These are phyloP conservation scores for Lizanozyma gosingica DNA, from an alignment of 1,139 yeast genomes.

Conservation along the genomic window DNA sequence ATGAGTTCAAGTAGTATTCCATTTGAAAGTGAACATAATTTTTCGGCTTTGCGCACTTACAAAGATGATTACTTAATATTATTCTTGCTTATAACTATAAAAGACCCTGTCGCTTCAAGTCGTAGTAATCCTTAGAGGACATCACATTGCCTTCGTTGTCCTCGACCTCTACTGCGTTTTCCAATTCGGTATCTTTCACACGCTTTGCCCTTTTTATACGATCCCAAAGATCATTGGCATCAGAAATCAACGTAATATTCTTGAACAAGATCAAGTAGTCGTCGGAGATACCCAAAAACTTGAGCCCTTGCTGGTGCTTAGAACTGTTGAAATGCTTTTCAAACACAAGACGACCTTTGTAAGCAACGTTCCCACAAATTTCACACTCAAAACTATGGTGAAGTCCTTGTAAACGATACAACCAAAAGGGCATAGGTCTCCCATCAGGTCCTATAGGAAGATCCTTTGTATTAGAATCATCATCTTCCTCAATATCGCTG, in stretches of 20 bases:
- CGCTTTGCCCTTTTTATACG: conserved; percentile 32
- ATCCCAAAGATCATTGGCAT: conserved; percentile 55
- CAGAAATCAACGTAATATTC: conserved; percentile 59
- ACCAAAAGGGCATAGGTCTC: conserved; percentile 87
- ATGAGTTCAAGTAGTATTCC: no score
- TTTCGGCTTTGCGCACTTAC: no score
- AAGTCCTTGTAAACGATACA: conserved; percentile 81
- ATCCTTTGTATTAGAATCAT: conserved; percentile 36
- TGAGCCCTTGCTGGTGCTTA: conserved; percentile 67
- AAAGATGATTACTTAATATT: no score
- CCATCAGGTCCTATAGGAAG: conserved; percentile 86
- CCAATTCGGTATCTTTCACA: conserved; percentile 33
- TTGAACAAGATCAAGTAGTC: conserved; percentile 38
- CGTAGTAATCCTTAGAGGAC: conserved; percentile 74
- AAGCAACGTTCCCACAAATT: conserved; percentile 70
- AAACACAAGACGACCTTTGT: conserved; percentile 67
- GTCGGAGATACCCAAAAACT: conserved; percentile 61
- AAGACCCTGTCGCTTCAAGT: conserved; percentile 78
- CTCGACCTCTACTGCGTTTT: conserved; percentile 70
- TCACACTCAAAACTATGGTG: conserved; percentile 72
- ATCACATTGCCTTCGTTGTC: conserved; percentile 91
- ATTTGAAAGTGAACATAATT: no score
- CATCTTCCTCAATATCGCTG: conserved; percentile 15
- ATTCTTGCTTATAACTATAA: conserved; percentile 27
- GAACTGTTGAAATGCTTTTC: conserved; percentile 65